phyloP scores from a whole-genome alignment of 1,284 basidiomycete species.

The Mycena citricolor region DNA sequence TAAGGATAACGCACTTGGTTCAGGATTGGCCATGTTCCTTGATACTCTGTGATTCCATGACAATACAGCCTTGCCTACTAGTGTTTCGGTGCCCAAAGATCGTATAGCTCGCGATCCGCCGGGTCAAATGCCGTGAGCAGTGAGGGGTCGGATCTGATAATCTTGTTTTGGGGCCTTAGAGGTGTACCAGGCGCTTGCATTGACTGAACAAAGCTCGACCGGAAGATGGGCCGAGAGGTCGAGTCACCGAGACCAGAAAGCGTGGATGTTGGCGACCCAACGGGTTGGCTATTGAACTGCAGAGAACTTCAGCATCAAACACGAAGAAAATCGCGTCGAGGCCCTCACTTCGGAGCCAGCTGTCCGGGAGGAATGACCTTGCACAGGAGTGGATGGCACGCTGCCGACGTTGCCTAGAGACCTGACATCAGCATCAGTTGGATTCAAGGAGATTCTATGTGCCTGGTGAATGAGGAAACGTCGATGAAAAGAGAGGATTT shows the following conservation, averaged over 20 bases:
- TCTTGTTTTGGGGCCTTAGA: conserved; percentile 39
- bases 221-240: conserved; percentile 25
- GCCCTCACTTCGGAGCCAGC: no score
- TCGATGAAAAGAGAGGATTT: no score
- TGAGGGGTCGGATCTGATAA: conserved; percentile 61
- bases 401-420: no score
- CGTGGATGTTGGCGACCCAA: conserved; percentile 35
- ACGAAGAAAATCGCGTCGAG: no score
- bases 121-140: conserved; percentile 71
- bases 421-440: no score
- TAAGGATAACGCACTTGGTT: conserved; percentile 24
- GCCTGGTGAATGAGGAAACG: no score
- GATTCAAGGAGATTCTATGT: no score
- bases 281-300: no score
- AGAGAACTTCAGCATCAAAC: no score
- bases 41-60: conserved; percentile 37
- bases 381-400: no score
- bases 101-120: conserved; percentile 69
- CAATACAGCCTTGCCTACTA: no score
- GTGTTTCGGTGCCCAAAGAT: conserved; percentile 64
- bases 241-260: conserved; percentile 30
- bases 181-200: conserved; percentile 31
- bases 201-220: conserved; percentile 29
- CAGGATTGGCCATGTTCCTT: conserved; percentile 58
- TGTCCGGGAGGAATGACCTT: no score